Conservation (phyloP, 2,329 filamentous ascomycete species). For the Pseudogymnoascus sp. region DNA sequence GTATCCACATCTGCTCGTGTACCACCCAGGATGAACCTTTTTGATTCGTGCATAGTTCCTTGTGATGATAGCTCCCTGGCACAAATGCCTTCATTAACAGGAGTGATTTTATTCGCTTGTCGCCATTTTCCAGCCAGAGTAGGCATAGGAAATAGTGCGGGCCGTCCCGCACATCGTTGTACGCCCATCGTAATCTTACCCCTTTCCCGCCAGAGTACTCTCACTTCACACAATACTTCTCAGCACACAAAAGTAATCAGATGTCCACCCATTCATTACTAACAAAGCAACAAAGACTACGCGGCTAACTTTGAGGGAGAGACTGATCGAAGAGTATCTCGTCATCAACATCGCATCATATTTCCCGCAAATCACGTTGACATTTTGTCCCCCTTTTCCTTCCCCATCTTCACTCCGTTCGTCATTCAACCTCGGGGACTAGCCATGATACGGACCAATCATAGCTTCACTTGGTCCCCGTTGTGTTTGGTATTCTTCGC, state of each 20-base stretch:
- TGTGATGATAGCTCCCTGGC: background rate
- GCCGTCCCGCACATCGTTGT: background rate
- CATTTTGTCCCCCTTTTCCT: background rate
- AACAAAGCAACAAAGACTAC: slow-evolving; percentile 7
- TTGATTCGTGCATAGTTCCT: background rate
- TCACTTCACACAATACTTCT: background rate
- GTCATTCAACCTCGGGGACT: background rate
- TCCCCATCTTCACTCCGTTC: background rate
- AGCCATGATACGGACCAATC: background rate
- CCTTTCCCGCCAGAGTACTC: background rate
- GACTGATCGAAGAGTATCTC: background rate
- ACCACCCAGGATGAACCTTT: background rate
- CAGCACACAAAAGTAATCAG: background rate
- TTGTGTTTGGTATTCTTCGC: background rate
- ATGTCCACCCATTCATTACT: slow-evolving; percentile 8
- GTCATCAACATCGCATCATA: slow-evolving; percentile 1
- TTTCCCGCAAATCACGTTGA: background rate
- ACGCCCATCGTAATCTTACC: background rate
- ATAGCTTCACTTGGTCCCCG: background rate
- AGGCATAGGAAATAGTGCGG: background rate
- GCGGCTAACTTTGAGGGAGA: slow-evolving; percentile 3
- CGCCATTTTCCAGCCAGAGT: background rate
- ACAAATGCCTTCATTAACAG: background rate
- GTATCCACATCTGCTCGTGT: background rate
- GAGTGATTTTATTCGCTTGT: background rate